These are phyloP conservation scores for Arachis monticola DNA, from an alignment of 331 rosid genomes.

Conservation along the genomic window DNA sequence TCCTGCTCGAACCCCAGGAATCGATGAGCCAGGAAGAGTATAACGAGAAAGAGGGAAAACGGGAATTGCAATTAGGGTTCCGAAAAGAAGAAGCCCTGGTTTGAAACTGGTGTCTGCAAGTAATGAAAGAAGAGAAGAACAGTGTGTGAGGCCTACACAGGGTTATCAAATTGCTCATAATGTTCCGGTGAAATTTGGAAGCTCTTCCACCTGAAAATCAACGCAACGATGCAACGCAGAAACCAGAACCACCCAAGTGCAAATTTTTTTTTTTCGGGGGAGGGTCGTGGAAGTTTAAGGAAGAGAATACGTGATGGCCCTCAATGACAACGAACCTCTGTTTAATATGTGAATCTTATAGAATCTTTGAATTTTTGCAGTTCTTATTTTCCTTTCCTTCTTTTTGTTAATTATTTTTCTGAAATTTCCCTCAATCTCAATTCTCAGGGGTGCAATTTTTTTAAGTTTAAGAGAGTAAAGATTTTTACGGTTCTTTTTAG, in stretches of 20 bases:
- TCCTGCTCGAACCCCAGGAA: constrained; percentile 41
- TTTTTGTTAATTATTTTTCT: background rate
- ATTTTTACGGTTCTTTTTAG: no score
- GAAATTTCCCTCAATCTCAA: background rate
- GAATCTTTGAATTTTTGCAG: constrained; percentile 40
- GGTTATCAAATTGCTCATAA: constrained; percentile 68
- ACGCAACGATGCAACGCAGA: constrained; percentile 13
- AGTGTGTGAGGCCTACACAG: constrained; percentile 58
- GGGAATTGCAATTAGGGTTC: constrained; percentile 54
- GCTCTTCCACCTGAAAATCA: constrained; percentile 7
- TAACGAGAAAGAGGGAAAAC: constrained; percentile 36
- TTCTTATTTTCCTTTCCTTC: background rate
- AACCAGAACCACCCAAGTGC: background rate
- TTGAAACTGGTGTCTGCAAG: constrained; percentile 60
- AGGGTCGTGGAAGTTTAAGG: constrained; percentile 41
- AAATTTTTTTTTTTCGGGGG: constrained; percentile 6
- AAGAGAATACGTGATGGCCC: constrained; percentile 37
- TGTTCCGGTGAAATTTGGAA: constrained; percentile 25
- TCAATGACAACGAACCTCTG: constrained; percentile 30
- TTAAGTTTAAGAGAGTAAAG: no score
- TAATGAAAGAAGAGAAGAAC: constrained; percentile 60
- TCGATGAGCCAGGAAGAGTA: constrained; percentile 49
- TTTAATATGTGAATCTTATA: constrained; percentile 39
- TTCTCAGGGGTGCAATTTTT: background rate
- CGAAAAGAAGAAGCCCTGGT: constrained; percentile 55